Evolutionary conservation across 2,329 filamentous ascomycete genomes (phyloP).

Genomic region (Ophiocordyceps sinensis): DNA sequence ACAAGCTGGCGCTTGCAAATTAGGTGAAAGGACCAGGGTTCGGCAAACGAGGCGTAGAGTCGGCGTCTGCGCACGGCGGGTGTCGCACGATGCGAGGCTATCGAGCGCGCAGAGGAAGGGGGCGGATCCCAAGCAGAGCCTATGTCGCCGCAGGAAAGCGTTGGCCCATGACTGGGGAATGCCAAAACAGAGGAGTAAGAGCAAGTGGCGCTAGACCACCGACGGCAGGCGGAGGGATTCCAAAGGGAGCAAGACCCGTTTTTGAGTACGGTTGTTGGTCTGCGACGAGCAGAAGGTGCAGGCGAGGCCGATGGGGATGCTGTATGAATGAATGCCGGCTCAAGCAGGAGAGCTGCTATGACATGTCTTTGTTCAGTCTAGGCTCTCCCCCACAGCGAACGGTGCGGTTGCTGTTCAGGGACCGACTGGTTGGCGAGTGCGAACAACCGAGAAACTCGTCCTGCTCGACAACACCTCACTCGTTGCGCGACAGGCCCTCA

Average conservation of each 20-base stretch:
- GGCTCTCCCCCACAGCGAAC: too few species aligned
- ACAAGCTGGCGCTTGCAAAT: background rate
- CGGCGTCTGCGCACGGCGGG: background rate
- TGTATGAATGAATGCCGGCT: too few species aligned
- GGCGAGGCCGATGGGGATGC: too few species aligned
- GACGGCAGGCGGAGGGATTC: background rate
- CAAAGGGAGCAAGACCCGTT: background rate
- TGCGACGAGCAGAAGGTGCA: too few species aligned
- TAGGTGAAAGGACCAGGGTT: background rate
- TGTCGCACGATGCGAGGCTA: background rate
- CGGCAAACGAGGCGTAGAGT: background rate
- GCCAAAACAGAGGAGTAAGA: background rate
- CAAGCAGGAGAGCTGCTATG: too few species aligned
- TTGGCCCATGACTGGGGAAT: slow-evolving; percentile 4
- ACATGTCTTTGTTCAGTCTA: too few species aligned
- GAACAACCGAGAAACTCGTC: background rate
- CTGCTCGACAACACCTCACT: background rate
- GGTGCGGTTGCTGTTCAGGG: background rate
- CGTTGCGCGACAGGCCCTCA: slow-evolving; percentile 1
- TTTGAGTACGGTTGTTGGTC: background rate
- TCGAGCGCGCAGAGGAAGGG: background rate
- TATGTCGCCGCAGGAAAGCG: slow-evolving; percentile 2
- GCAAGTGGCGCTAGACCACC: background rate
- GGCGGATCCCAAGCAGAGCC: background rate
- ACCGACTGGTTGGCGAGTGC: background rate